Evolutionary conservation across 352 stramenopile species (phyloP).

Genomic region (Globisporangium takayamanum): DNA sequence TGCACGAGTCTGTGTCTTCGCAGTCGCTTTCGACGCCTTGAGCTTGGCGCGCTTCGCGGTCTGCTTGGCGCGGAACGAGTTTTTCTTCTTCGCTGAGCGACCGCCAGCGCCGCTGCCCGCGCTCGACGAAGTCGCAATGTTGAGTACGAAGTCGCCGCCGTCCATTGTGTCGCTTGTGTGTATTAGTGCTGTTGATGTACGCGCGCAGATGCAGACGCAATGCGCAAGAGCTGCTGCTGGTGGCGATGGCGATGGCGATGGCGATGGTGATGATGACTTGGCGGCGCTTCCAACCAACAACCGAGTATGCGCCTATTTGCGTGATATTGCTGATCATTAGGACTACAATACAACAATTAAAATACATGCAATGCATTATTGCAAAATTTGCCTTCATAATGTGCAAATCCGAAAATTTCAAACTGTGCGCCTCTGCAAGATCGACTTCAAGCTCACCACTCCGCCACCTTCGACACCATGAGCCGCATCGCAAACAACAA

Average conservation of each 20-base stretch:
- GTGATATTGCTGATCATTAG: too few species aligned
- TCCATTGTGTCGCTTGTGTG: constrained; percentile 25
- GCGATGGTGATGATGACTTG: too few species aligned
- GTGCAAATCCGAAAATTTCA: too few species aligned
- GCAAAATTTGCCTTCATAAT: too few species aligned
- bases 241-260: too few species aligned
- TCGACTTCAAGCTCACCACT: neutral
- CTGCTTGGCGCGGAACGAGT: constrained; percentile 73
- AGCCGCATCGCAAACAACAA: constrained; percentile 15
- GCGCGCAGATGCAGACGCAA: neutral
- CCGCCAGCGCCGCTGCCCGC: constrained; percentile 16
- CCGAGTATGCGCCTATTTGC: too few species aligned
- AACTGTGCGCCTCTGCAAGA: too few species aligned
- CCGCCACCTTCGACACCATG: neutral
- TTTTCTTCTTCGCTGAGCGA: constrained; percentile 59
- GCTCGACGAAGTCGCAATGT: constrained; percentile 51
- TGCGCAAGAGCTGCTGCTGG: neutral
- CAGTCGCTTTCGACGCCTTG: constrained; percentile 18
- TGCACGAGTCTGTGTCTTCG: constrained; percentile 8
- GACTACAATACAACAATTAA: too few species aligned
- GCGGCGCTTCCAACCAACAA: too few species aligned
- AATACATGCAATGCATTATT: too few species aligned
- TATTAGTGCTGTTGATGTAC: neutral
- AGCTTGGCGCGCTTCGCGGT: constrained; percentile 30
- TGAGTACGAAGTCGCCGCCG: constrained; percentile 63